These are phyloP conservation scores for Candida wancherniae DNA, from an alignment of 805 yeast genomes.

Conservation along the genomic window DNA sequence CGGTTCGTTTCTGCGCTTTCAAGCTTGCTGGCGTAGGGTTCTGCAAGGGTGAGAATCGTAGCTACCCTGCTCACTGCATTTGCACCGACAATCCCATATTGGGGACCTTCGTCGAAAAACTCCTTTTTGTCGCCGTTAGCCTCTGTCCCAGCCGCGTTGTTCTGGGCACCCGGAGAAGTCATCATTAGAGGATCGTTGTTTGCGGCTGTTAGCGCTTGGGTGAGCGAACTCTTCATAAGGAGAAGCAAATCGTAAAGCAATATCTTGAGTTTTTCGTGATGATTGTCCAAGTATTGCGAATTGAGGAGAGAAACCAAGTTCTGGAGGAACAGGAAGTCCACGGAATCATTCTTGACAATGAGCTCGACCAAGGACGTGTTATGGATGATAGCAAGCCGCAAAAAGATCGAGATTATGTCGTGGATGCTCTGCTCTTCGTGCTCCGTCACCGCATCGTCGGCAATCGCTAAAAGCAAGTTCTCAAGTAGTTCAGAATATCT, in stretches of 20 bases:
- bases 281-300: slow-evolving; percentile 31
- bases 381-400: slow-evolving; percentile 56
- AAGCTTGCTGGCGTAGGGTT: slow-evolving; percentile 23
- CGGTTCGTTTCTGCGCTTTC: slow-evolving; percentile 9
- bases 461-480: slow-evolving; percentile 19
- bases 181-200: slow-evolving; percentile 9
- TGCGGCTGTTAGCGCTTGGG: slow-evolving; percentile 11
- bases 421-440: slow-evolving; percentile 11
- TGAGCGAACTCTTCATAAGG: slow-evolving; percentile 43
- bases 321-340: slow-evolving; percentile 44
- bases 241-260: slow-evolving; percentile 55
- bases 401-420: slow-evolving; percentile 41
- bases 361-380: slow-evolving; percentile 43
- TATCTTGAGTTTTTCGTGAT: slow-evolving; percentile 47
- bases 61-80: slow-evolving; percentile 7
- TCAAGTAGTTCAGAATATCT: slow-evolving; percentile 19
- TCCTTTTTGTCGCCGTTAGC: slow-evolving; percentile 1
- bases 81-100: slow-evolving; percentile 2
- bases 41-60: slow-evolving; percentile 28
- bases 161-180: slow-evolving; percentile 1
- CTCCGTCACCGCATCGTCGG: slow-evolving; percentile 4
- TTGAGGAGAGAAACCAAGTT: slow-evolving; percentile 44
- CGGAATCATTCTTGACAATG: slow-evolving; percentile 37
- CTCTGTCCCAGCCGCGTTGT: slow-evolving; percentile 2
- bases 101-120: not conserved